Percentiles rank a stretch among this genome's conserved stretches.
Conservation (phyloP, 805 yeast species). For the Schizosaccharomyces octosporus region DNA sequence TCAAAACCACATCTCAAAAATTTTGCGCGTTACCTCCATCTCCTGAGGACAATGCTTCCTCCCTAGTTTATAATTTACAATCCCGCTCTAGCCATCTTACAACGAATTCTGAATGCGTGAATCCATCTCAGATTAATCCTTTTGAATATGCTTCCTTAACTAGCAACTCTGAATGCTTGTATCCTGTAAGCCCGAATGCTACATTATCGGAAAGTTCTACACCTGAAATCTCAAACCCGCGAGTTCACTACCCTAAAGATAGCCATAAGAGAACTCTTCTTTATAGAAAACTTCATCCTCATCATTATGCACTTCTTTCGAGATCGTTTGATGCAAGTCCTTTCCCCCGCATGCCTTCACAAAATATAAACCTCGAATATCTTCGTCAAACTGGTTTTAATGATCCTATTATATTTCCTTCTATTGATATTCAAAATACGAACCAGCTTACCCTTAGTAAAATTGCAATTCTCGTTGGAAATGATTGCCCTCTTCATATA, state of each 20-base stretch:
- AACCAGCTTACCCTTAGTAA: conserved; percentile 26
- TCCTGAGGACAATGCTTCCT: too few relatives aligned
- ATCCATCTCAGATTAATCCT: background rate
- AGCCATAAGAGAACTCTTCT: too few relatives aligned
- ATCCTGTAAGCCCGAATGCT: background rate
- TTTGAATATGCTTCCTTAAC: background rate
- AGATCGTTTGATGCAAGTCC: background rate
- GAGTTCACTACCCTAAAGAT: too few relatives aligned
- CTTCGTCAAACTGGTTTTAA: background rate
- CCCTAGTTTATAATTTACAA: too few relatives aligned
- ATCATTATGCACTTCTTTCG: background rate
- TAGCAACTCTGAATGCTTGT: background rate
- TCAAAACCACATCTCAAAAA: background rate
- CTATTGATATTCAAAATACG: conserved; percentile 32
- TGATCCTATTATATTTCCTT: background rate
- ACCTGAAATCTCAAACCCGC: too few relatives aligned
- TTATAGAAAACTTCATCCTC: background rate
- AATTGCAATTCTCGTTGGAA: conserved; percentile 36
- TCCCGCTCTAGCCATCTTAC: too few relatives aligned
- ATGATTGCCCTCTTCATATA: conserved; percentile 41
- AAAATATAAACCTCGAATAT: background rate
- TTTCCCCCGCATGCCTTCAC: background rate
- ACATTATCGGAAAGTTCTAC: background rate
- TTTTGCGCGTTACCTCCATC: background rate
- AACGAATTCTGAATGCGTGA: background rate